phyloP scores from a whole-genome alignment of 75 land plant species.

The Cryptomeria japonica region DNA sequence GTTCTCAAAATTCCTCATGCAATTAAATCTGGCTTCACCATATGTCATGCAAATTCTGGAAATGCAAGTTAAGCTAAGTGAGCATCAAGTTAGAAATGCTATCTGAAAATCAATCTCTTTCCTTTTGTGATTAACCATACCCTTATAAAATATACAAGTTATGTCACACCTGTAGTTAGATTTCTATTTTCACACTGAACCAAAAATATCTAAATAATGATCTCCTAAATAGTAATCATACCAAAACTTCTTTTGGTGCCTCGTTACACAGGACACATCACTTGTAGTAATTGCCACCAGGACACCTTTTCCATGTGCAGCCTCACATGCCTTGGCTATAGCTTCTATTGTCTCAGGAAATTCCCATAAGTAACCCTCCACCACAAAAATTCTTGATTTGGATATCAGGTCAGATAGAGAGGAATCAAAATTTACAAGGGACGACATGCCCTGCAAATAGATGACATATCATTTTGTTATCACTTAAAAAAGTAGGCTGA shows the following conservation, averaged over 20 bases:
- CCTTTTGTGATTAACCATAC: not conserved
- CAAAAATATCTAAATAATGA: not conserved
- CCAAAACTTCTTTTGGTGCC: slow-evolving; percentile 86
- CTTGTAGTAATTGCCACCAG: slow-evolving; percentile 94
- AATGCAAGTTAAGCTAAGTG: not conserved
- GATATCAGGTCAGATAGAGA: slow-evolving; percentile 57
- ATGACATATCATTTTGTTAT: not conserved
- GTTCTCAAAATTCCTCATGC: not conserved
- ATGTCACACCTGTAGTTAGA: not conserved
- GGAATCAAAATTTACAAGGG: slow-evolving; percentile 66
- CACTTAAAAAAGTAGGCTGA: not conserved
- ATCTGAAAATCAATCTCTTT: not conserved
- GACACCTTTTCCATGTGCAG: slow-evolving; percentile 76
- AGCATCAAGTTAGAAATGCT: not conserved
- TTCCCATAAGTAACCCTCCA: slow-evolving; percentile 96
- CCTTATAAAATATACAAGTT: not conserved
- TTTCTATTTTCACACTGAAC: not conserved
- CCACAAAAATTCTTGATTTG: slow-evolving; percentile 73
- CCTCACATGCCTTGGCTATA: slow-evolving; percentile 76
- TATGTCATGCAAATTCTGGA: not conserved
- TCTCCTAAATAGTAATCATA: slow-evolving; percentile 21
- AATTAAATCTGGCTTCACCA: not conserved
- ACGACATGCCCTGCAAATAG: slow-evolving; percentile 84
- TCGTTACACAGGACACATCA: slow-evolving; percentile 85
- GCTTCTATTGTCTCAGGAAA: slow-evolving; percentile 82